These are phyloP conservation scores for Sindora glabra DNA, from an alignment of 306 rosid genomes.

Conservation along the genomic window DNA sequence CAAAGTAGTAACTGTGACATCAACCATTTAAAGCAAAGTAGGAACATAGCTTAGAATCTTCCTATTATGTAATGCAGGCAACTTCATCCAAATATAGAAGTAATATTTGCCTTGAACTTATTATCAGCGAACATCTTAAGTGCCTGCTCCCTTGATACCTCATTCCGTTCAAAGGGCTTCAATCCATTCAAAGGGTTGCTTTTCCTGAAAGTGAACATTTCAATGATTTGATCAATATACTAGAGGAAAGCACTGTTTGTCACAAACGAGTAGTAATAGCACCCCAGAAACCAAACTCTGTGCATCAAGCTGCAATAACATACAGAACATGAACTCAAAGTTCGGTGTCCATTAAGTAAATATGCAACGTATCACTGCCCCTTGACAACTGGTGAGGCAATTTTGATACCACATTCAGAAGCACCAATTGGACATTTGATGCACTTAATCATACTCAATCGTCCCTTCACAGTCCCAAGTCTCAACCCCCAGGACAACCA, in stretches of 20 bases:
- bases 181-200: constrained; percentile 90
- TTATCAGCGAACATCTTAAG: constrained; percentile 81
- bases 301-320: neutral
- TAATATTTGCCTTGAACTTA: constrained; percentile 65
- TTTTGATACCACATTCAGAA: neutral
- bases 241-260: neutral
- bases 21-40: constrained; percentile 3
- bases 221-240: neutral
- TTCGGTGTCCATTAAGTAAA: neutral
- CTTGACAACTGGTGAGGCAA: neutral
- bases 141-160: constrained; percentile 80
- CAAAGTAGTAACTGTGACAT: neutral
- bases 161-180: constrained; percentile 97
- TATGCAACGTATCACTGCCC: neutral
- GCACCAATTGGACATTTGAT: neutral
- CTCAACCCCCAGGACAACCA: neutral
- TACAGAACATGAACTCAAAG: no score
- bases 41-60: neutral
- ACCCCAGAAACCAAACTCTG: neutral
- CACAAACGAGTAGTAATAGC: neutral
- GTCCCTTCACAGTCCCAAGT: neutral
- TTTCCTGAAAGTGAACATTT: constrained; percentile 42
- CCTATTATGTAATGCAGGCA: neutral
- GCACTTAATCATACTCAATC: neutral
- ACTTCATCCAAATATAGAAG: neutral